These are phyloP conservation scores for Batrachochytrium dendrobatidis DNA, from an alignment of 371 early-diverging fungal species.

Conservation along the genomic window DNA sequence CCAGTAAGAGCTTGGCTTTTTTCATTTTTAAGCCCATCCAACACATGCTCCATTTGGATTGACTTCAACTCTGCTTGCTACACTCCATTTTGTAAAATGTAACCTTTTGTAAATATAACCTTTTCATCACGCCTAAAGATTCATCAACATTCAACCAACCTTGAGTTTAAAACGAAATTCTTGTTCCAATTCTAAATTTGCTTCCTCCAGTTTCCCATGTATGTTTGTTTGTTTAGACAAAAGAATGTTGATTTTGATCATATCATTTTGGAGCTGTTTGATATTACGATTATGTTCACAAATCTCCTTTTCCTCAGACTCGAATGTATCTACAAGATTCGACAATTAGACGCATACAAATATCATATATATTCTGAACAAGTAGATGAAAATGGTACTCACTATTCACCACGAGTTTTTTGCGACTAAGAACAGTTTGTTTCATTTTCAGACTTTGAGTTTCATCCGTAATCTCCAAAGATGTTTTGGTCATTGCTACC, in stretches of 20 bases:
- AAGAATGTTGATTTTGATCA: constrained; percentile 49
- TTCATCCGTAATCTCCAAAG: constrained; percentile 34
- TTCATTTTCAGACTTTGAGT: constrained; percentile 40
- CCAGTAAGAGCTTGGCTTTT: constrained; percentile 40
- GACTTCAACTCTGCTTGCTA: constrained; percentile 43
- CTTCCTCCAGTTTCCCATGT: constrained; percentile 40
- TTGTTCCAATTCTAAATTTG: constrained; percentile 44
- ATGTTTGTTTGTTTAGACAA: constrained; percentile 36
- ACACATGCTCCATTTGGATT: constrained; percentile 35
- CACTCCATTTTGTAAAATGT: background rate
- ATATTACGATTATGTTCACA: constrained; percentile 40
- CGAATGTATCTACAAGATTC: constrained; percentile 33
- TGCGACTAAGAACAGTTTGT: constrained; percentile 40
- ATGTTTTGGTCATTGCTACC: constrained; percentile 34
- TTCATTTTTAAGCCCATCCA: constrained; percentile 36
- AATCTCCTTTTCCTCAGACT: constrained; percentile 44
- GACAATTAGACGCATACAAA: background rate
- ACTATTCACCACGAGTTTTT: constrained; percentile 48
- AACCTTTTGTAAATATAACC: background rate
- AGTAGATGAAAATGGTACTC: constrained; percentile 5
- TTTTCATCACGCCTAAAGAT: background rate
- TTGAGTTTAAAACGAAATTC: constrained; percentile 45
- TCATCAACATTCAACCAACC: constrained; percentile 7
- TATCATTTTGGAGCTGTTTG: constrained; percentile 42
- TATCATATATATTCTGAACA: background rate